These are phyloP conservation scores for Xylariaceae sp. DNA, from an alignment of 2,329 filamentous ascomycete genomes.

Conservation along the genomic window DNA sequence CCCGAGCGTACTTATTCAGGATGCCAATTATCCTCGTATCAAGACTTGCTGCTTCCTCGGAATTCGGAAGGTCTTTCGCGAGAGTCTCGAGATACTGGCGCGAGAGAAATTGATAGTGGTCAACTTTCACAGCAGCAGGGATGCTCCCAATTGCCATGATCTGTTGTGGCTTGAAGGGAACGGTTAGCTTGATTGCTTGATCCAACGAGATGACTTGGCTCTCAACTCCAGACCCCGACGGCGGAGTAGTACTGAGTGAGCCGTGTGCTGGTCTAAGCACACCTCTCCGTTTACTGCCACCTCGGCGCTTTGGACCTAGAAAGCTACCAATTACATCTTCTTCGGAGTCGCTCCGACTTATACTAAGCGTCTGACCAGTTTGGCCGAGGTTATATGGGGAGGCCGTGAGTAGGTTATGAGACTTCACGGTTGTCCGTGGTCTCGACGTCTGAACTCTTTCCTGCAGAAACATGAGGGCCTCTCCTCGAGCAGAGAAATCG, in stretches of 20 bases:
- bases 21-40: slow-evolving; percentile 46
- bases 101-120: slow-evolving; percentile 52
- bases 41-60: slow-evolving; percentile 36
- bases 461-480: slow-evolving; percentile 58
- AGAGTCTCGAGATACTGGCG: slow-evolving; percentile 52
- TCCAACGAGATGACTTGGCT: slow-evolving; percentile 49
- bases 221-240: slow-evolving; percentile 38
- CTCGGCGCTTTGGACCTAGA: slow-evolving; percentile 43
- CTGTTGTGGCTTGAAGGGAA: slow-evolving; percentile 54
- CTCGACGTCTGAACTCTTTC: slow-evolving; percentile 46
- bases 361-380: slow-evolving; percentile 46
- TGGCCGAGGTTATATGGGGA: slow-evolving; percentile 46
- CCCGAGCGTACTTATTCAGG: slow-evolving; percentile 51
- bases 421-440: slow-evolving; percentile 31
- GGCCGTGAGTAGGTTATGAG: slow-evolving; percentile 30
- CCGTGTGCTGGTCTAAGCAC: slow-evolving; percentile 39
- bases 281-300: slow-evolving; percentile 38
- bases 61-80: slow-evolving; percentile 42
- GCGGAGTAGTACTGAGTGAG: slow-evolving; percentile 51
- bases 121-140: slow-evolving; percentile 46
- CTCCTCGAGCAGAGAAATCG: slow-evolving; percentile 55
- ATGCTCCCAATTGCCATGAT: slow-evolving; percentile 57
- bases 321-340: slow-evolving; percentile 60
- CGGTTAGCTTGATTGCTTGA: slow-evolving; percentile 53
- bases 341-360: slow-evolving; percentile 59